Base-by-base conservation (phyloP, 257 asterid genomes). In the Scutellaria baicalensis region DNA sequence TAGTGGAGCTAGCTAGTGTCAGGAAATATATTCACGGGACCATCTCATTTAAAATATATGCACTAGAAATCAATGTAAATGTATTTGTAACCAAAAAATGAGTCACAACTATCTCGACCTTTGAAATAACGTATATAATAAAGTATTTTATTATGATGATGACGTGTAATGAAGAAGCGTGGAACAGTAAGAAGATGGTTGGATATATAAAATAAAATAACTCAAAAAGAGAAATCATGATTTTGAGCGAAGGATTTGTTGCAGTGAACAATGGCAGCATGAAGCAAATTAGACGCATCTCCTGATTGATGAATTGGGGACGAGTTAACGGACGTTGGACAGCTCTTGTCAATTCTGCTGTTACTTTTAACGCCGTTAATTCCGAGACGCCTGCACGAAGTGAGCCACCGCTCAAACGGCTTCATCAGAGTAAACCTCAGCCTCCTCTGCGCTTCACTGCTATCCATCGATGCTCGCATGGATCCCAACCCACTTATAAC, bases 231-330 rank as follows among this genome's bases (percentile, higher is more conserved):
- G 17, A 64, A 65, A 17, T 73, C 78, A 33, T 45, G 40, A 9
- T 49, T 14, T 11, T 57, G 73, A 23, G 63, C 73, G 0, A 56
- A 56, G 18, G 73, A 65, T 58, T 49, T 65, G 63, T 73, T 75
- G 63, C 75, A 75, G 55, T 75, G 80, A 45, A 71, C 80, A 43
- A 75, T 75, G 43, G 80, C 80, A 7, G 75, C 75, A 13, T 62
- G 61, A 11, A 75, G 40, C 8, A 72, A 69, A 27, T 27, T 27
- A 1, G 77, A 72, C 6, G 71, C 8, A 47, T 44, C 47, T 14
- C 48, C 56, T 36, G 50, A 21, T 20, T 66, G 69, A 49, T 58
- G 70, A 13, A 23, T n/a, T n/a, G 80, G 76, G n/a, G 80, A 75
- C 9, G 80, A 49, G 58, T 67, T 68, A 0, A 49, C 43, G 39